Evolutionary conservation across 768 basidiomycete genomes (phyloP), one percentile per base, ranked within the genome.

Genomic region (Chalciporus pseudorubinellus): DNA sequence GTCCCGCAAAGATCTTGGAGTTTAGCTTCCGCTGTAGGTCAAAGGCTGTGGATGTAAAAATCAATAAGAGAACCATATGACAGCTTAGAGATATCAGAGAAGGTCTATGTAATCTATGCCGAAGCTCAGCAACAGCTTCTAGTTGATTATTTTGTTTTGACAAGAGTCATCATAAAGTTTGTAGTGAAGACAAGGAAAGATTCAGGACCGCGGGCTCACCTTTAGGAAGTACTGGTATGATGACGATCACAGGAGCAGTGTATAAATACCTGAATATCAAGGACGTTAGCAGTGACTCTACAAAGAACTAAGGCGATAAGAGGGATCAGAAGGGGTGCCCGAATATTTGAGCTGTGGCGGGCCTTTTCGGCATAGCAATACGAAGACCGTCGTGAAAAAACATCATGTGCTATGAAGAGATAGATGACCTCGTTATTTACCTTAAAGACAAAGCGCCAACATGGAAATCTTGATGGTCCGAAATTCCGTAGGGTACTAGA

Each of bases 271-370:
- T 55, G 29, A 4, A 40, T 8, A 46, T 6, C 3, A 21, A 4
- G 9, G 2, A 38, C 4, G 39, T 53, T 14, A 63, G 49, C 26
- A 22, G 22, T n/a, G 12, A 19, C 13, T 42, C 29, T 3, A 11
- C 22, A 11, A 39, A 1, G 4, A 6, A 34, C 34, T 1, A 2
- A 1, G n/a, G 9, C 20, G 14, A 21, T 54, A 48, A 44, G 51
- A 60, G 59, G 55, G 48, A 73, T 89, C 86, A 89, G 87, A 56
- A 40, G 72, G 83, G 87, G 82, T 74, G 87, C 87, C 89, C 89
- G 86, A 82, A 69, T 40, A 62, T 56, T 77, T 90, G 89, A 91
- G 89, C 89, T 91, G 83, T 88, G 84, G 84, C 89, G 88, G 89
- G 89, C 89, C 81, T 66, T 87, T 91, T 91, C 89, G 89, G 84